phyloP scores from a whole-genome alignment of 192 early-diverging fungal species.

The Neocallimastix lanati region DNA sequence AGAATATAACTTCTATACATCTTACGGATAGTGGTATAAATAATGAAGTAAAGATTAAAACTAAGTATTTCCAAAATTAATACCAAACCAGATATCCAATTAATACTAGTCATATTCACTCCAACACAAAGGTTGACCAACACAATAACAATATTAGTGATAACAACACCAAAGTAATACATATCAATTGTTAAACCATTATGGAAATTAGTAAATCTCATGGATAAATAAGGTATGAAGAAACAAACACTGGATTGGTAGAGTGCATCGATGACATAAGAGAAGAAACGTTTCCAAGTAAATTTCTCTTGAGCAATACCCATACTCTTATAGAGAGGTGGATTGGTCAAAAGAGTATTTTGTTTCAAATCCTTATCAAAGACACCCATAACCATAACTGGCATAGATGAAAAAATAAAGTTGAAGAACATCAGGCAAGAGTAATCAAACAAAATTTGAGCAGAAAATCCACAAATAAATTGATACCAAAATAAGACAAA shows the following conservation, averaged over 20 bases:
- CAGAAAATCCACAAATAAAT: constrained; percentile 68
- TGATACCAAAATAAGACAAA: constrained; percentile 82
- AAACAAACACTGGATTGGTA: constrained; percentile 76
- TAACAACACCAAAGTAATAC: constrained; percentile 56
- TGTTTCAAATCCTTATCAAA: constrained; percentile 4
- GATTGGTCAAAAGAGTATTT: not conserved
- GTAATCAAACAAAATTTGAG: constrained; percentile 64
- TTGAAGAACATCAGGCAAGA: constrained; percentile 13
- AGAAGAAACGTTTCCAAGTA: not conserved
- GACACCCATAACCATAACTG: constrained; percentile 41
- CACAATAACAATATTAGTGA: constrained; percentile 58
- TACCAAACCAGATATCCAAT: constrained; percentile 47
- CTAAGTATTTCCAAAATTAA: constrained; percentile 45
- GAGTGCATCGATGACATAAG: constrained; percentile 44
- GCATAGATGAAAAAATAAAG: constrained; percentile 47
- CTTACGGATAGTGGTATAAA: constrained; percentile 40
- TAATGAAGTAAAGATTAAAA: constrained; percentile 43
- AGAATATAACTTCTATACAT: constrained; percentile 42
- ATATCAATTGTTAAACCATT: constrained; percentile 31
- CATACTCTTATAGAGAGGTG: not conserved
- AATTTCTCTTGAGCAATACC: not conserved
- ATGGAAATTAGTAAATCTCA: constrained; percentile 20
- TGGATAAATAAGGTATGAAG: constrained; percentile 50
- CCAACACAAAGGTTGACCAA: constrained; percentile 66
- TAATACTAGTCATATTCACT: constrained; percentile 70